Evolutionary conservation across 768 basidiomycete genomes (phyloP).

Genomic region (Lactarius deliciosus): DNA sequence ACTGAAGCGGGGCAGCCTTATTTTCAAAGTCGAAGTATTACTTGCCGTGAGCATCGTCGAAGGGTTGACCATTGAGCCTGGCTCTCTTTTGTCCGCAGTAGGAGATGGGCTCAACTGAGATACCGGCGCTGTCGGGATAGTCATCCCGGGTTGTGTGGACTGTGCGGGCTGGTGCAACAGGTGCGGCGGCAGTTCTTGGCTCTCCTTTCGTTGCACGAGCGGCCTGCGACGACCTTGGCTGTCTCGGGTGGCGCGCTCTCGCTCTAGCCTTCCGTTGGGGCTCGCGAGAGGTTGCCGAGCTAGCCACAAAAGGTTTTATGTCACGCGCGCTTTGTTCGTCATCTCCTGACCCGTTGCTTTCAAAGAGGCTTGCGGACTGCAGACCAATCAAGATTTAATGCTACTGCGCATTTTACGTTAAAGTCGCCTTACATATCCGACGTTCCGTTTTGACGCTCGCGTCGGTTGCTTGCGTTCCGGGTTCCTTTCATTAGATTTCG

Average conservation of each 20-base stretch:
- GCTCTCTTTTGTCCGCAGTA: conserved; percentile 5
- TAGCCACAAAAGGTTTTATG: neutral
- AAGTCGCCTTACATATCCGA: conserved; percentile 24
- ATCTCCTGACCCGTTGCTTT: conserved; percentile 25
- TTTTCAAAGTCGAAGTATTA: conserved; percentile 23
- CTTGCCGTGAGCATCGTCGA: conserved; percentile 6
- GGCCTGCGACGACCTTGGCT: conserved; percentile 8
- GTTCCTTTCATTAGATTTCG: conserved; percentile 14
- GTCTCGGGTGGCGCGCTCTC: conserved; percentile 20
- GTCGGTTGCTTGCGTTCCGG: conserved; percentile 28
- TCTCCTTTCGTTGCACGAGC: conserved; percentile 16
- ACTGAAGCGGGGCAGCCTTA: conserved; percentile 26
- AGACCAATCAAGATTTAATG: neutral
- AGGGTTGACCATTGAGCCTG: conserved; percentile 15
- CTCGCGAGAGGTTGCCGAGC: conserved; percentile 13
- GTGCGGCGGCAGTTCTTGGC: neutral
- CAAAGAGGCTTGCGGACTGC: conserved; percentile 18
- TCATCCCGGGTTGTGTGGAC: neutral
- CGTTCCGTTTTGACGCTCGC: conserved; percentile 29
- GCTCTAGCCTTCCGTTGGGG: conserved; percentile 19
- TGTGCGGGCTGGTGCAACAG: neutral
- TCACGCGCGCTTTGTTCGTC: conserved; percentile 15
- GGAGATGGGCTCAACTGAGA: conserved; percentile 8
- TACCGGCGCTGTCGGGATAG: neutral
- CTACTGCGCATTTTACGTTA: neutral